These are phyloP conservation scores for Fusarium fujikuroi DNA, from an alignment of 2,329 filamentous ascomycete species.

Conservation along the genomic window DNA sequence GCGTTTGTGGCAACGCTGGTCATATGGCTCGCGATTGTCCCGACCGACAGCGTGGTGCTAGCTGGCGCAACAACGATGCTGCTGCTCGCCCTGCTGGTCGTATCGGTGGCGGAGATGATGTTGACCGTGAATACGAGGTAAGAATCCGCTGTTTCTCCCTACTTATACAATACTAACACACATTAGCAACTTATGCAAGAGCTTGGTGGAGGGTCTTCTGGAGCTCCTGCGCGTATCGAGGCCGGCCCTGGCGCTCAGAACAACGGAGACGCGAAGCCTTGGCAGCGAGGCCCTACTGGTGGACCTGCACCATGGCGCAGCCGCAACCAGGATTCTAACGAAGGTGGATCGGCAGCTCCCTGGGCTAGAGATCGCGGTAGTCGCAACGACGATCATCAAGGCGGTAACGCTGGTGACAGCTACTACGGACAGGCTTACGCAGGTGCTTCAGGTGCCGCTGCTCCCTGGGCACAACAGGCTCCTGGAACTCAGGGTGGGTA, in stretches of 20 bases:
- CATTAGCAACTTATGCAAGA: slow-evolving; percentile 94
- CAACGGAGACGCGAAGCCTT: slow-evolving; percentile 78
- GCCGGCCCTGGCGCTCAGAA: slow-evolving; percentile 73
- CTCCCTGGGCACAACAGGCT: slow-evolving; percentile 69
- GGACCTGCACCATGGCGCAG: slow-evolving; percentile 84
- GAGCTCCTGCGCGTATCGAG: slow-evolving; percentile 84
- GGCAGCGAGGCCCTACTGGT: slow-evolving; percentile 87
- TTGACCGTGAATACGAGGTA: slow-evolving; percentile 95
- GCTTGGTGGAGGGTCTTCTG: slow-evolving; percentile 74
- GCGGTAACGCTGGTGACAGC: slow-evolving; percentile 44
- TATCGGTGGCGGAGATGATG: slow-evolving; percentile 82
- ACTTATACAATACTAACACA: slow-evolving; percentile 53
- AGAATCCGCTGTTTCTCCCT: slow-evolving; percentile 44
- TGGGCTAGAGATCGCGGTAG: slow-evolving; percentile 71
- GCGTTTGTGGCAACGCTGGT: slow-evolving; percentile 95
- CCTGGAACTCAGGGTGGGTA: slow-evolving; percentile 67
- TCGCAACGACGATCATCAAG: slow-evolving; percentile 55
- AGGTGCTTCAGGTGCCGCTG: slow-evolving; percentile 43
- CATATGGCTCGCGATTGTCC: slow-evolving; percentile 99
- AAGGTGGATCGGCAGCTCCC: slow-evolving; percentile 63
- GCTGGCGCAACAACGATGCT: slow-evolving; percentile 85
- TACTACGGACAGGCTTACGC: slow-evolving; percentile 48
- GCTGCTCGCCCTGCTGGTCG: slow-evolving; percentile 68
- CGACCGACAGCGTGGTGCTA: slow-evolving; percentile 88
- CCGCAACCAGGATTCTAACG: slow-evolving; percentile 63